A percentile compares a stretch with the other conserved stretches of the same genome.
Evolutionary conservation across 2,329 filamentous ascomycete genomes (phyloP).

Genomic region (Fusarium brevicatenulatum): DNA sequence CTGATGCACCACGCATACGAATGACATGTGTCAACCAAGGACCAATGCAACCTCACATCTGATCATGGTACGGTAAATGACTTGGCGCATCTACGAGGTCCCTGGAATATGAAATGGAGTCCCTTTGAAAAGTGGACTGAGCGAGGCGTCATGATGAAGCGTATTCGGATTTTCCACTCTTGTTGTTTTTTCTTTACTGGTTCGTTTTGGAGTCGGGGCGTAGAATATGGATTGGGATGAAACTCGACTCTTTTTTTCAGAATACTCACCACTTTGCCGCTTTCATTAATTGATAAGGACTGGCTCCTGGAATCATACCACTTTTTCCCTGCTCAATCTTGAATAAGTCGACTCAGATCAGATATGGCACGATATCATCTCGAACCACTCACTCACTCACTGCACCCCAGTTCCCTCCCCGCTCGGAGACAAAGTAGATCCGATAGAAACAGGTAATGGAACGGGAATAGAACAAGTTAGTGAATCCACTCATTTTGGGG

Average conservation of each 20-base stretch:
- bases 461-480: slow-evolving; percentile 8
- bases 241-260: slow-evolving; percentile 36
- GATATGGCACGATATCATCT: slow-evolving; percentile 29
- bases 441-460: slow-evolving; percentile 12
- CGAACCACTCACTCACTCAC: background rate
- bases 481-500: slow-evolving; percentile 25
- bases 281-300: background rate
- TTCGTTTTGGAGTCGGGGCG: slow-evolving; percentile 27
- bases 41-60: slow-evolving; percentile 12
- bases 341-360: background rate
- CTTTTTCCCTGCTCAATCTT: slow-evolving; percentile 5
- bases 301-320: slow-evolving; percentile 10
- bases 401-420: background rate
- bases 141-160: slow-evolving; percentile 17
- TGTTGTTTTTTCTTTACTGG: background rate
- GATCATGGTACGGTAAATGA: slow-evolving; percentile 12
- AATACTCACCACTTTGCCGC: background rate
- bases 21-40: slow-evolving; percentile 3
- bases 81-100: slow-evolving; percentile 5
- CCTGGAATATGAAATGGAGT: slow-evolving; percentile 20
- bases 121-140: background rate
- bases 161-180: background rate
- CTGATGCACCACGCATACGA: background rate
- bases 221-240: slow-evolving; percentile 4
- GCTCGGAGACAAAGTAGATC: slow-evolving; percentile 17